Percentiles rank a stretch among this genome's conserved stretches.
These are phyloP conservation scores for Phytophthora pinifolia DNA, from an alignment of 352 stramenopile species.

Conservation along the genomic window DNA sequence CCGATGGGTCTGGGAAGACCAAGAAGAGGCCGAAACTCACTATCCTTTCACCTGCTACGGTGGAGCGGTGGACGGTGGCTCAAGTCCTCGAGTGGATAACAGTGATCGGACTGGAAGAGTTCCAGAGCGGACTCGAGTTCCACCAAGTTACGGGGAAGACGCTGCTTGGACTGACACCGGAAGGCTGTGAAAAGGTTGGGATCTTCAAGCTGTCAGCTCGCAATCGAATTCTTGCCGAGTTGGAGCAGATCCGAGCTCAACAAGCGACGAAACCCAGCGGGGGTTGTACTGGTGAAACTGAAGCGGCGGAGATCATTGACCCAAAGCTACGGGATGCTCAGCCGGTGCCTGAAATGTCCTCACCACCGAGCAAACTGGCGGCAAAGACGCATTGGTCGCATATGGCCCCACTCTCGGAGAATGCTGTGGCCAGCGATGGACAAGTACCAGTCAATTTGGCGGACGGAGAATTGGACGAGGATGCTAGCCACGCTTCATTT, in stretches of 20 bases:
- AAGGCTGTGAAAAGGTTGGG: conserved; percentile 53
- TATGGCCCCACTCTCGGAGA: conserved; percentile 52
- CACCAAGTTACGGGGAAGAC: conserved; percentile 66
- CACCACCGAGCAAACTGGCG: conserved; percentile 26
- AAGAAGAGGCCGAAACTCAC: conserved; percentile 14
- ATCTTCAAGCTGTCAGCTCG: conserved; percentile 55
- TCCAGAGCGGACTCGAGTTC: conserved; percentile 70
- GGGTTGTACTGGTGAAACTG: background rate
- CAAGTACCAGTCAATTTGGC: conserved; percentile 70
- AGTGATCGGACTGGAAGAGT: conserved; percentile 61
- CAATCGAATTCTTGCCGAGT: conserved; percentile 55
- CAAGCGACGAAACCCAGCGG: conserved; percentile 9
- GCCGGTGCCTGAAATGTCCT: conserved; percentile 26
- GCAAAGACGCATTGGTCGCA: conserved; percentile 70
- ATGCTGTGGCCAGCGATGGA: conserved; percentile 13
- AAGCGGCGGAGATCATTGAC: conserved; percentile 54
- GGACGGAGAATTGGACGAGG: conserved; percentile 75
- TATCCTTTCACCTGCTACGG: conserved; percentile 39
- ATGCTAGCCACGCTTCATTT: conserved; percentile 72
- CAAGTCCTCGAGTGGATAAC: conserved; percentile 73
- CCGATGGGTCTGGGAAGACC: conserved; percentile 17
- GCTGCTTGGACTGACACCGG: conserved; percentile 45
- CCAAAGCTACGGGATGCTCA: conserved; percentile 49
- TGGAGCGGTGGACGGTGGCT: conserved; percentile 49
- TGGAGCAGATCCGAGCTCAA: conserved; percentile 48